Evolutionary conservation across 306 rosid species (phyloP), one percentile per base, ranked within the genome.

Genomic region (Benincasa hispida): DNA sequence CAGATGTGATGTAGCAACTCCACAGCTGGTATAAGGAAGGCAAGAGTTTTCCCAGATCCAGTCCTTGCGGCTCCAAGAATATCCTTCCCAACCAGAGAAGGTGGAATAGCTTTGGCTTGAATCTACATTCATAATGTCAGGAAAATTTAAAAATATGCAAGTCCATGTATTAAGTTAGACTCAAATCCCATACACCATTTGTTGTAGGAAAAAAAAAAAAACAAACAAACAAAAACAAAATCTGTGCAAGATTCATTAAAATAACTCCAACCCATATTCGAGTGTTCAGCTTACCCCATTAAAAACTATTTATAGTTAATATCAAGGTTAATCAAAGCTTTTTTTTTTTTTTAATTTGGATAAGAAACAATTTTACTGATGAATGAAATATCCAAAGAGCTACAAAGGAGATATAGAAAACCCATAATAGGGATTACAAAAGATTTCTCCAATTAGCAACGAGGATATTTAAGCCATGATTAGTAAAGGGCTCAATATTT

Each of bases 11-110:
- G 74, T 66, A 94, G 74, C 81, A 94, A 63, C 89, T 94, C 99
- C 37, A 89, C 87, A 42, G 97, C 99, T 21, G 99, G 99, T 80
- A 94, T 80, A 59, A 94, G 81, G 78, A 94, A 94, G 13, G 99
- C 96, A 68, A 92, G 96, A 14, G 99, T 94, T 84, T 94, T 94
- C 1, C 99, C 99, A 18, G 99, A 87, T 60, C 99, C 99, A 6
- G 99, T 94, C 74, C 99, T 90, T 1, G 99, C 99, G 69, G 99
- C 99, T 76, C 97, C 99, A 11, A 94, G 93, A 53, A 94, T 95
- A 76, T 94, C 96, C 79, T 82, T 86, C 19, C 97, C 99, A 9
- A 78, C 27, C 84, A 94, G 61, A 3, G 89, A 91, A 2, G 89
- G 90, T 0, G 97, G 97, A 57, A 90, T 89, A 24, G 96, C 79